Percentiles rank a stretch among this genome's conserved stretches.
Conservation (phyloP, 129 eudicot species). For the Centella asiatica region DNA sequence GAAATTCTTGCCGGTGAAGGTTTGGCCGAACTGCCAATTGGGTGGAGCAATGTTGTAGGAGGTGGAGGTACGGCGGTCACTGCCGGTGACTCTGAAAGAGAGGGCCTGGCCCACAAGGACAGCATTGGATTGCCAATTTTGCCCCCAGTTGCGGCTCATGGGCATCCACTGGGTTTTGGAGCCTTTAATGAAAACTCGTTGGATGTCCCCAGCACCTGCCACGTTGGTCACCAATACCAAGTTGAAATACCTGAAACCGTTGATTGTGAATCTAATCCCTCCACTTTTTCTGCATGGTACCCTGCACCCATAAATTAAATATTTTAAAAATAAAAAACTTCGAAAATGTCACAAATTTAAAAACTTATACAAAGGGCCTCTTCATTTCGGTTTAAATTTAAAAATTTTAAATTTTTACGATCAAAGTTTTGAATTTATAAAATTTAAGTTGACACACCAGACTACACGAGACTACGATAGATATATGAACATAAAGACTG, state of each 20-base stretch:
- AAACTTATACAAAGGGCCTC: no score
- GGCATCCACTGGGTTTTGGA: neutral
- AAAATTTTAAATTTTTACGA: no score
- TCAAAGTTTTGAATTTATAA: no score
- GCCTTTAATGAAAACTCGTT: neutral
- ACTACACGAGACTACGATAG: no score
- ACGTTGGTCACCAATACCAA: conserved; percentile 1
- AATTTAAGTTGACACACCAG: no score
- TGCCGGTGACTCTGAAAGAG: conserved; percentile 8
- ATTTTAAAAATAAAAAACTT: neutral
- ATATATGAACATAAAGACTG: no score
- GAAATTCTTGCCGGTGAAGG: conserved; percentile 5
- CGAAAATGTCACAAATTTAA: no score
- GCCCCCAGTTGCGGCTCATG: conserved; percentile 12
- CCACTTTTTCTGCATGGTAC: conserved; percentile 3
- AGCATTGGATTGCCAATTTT: conserved; percentile 11
- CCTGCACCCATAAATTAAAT: conserved; percentile 1
- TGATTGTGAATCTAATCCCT: conserved; percentile 9
- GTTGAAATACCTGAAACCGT: conserved; percentile 9
- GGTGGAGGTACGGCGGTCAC: conserved; percentile 7
- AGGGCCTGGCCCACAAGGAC: neutral
- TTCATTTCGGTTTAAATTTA: no score
- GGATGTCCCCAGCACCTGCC: conserved; percentile 7
- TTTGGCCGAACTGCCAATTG: conserved; percentile 8
- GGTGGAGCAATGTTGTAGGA: conserved; percentile 9